Base-by-base conservation (phyloP, 768 basidiomycete species). In the Cantharellus anzutake region DNA sequence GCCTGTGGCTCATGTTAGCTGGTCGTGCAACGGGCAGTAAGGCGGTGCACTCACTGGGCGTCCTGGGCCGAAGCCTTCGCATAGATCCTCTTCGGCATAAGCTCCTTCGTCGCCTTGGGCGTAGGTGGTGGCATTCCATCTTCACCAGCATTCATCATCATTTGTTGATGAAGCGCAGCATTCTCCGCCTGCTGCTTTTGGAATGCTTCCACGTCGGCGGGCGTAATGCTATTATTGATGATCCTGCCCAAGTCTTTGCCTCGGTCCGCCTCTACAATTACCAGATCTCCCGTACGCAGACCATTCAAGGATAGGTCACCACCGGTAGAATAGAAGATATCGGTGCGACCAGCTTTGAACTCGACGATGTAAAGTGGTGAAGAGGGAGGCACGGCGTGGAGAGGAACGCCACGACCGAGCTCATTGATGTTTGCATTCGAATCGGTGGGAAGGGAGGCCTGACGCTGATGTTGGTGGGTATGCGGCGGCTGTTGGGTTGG, bases 31-130 rank as follows among this genome's bases (percentile, higher is more conserved):
- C 29, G 63, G 48, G 42, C 53, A 58, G 39, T 64, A 55, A 37
- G 35, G 11, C 35, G 7, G 11, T 70, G 7, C 11, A 77, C 78
- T 65, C 63, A 83, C 86, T 87, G 83, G 59, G 84, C 79, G 73
- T 98, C 93, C 64, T 85, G 82, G 29, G 73, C 75, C 60, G 78
- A 78, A 4, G 91, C 91, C 71, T 91, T 93, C 35, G 80, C 83
- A 70, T 92, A 94, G 42, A 97, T 94, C 79, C 85, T 81, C 80
- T 99, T 99, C 7, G 94, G 94, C 68, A 85, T 90, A 60, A 96
- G 88, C 71, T 97, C 92, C 73, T 94, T 93, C 71, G 86, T 88
- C 60, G 79, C 72, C 2, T 69, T 61, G 64, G 55, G 59, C 39
- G 69, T 70, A 62, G 61, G 64, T 39, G 58, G 67, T 5, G 69